Evolutionary conservation across 208 protist species (phyloP).

Genomic region (Tritrichomonas foetus): DNA sequence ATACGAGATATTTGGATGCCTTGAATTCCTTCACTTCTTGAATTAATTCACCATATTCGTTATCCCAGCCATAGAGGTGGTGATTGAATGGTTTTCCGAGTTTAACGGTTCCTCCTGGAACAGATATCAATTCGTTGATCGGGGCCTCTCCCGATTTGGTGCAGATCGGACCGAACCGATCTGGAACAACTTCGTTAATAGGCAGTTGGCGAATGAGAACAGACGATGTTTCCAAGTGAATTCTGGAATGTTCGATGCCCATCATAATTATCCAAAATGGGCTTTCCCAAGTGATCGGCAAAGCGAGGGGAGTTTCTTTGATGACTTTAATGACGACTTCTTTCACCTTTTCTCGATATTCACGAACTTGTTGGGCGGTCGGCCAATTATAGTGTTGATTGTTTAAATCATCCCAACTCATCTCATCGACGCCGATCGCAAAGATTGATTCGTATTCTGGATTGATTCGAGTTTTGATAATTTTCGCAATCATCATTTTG

Average conservation of each 20-base stretch:
- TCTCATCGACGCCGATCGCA: constrained; percentile 85
- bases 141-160: not conserved
- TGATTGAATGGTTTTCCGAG: constrained; percentile 51
- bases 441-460: constrained; percentile 41
- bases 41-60: constrained; percentile 74
- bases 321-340: constrained; percentile 52
- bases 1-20: constrained; percentile 80
- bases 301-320: not conserved
- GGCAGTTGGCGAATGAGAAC: constrained; percentile 85
- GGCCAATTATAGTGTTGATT: constrained; percentile 65
- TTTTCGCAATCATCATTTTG: constrained; percentile 67
- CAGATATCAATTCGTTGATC: constrained; percentile 50
- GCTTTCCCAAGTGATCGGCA: constrained; percentile 47
- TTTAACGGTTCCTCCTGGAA: constrained; percentile 46
- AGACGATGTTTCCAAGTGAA: constrained; percentile 87
- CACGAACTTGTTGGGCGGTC: constrained; percentile 67
- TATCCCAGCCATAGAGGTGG: constrained; percentile 79
- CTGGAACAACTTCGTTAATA: constrained; percentile 66
- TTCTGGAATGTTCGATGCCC: constrained; percentile 86
- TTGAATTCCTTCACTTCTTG: constrained; percentile 78
- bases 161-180: constrained; percentile 60
- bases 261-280: constrained; percentile 71
- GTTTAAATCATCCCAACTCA: constrained; percentile 87
- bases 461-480: not conserved
- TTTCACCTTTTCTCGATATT: constrained; percentile 69